Evolutionary conservation across 371 early-diverging fungal genomes (phyloP), one percentile per base, ranked within the genome.

Genomic region (Parasitella parasitica): DNA sequence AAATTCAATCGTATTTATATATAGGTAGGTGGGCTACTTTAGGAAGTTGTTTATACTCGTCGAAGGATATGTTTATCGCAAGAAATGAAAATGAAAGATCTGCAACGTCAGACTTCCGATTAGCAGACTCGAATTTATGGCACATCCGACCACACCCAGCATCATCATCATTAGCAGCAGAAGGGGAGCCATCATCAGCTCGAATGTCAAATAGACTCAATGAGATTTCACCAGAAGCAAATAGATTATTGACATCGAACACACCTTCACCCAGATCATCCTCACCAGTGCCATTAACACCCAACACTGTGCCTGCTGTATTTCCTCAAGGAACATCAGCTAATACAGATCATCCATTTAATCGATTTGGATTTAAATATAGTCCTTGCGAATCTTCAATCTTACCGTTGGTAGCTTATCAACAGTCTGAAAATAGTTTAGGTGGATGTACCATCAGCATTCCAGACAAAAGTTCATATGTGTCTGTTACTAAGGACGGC

Each of bases 301-400:
- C 64, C 6, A 71, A 52, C 27, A 63, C 68, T 1, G 36, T 76
- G 15, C 68, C 75, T 4, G 68, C 67, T 13, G 66, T 67, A 24
- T 73, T 74, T 20, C 63, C 72, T 2, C 52, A 64, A 9, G 69
- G 70, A 2, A 48, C 66, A 48, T 54, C 60, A 51, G 48, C 59
- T 9, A 65, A 67, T 38, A 67, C 75, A 55, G 79, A 79, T 30
- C 81, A 77, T 27, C 80, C 79, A 16, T 77, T 70, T 46, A 77
- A 77, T 53, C 72, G 86, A 15, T 76, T 86, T 61, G 85, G 89
- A 8, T 88, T 86, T 64, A 87, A 84, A 66, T 89, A 89, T 56
- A 80, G 76, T 22, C 82, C 86, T 11, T 87, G 87, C 54, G 77
- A 84, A 11, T 75, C 85, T 6, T 78, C 84, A 0, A 59, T 79